Percentiles rank a stretch among this genome's conserved stretches.
phyloP scores from a whole-genome alignment of 106 monocot genomes.

The Dioscorea zingiberensis region DNA sequence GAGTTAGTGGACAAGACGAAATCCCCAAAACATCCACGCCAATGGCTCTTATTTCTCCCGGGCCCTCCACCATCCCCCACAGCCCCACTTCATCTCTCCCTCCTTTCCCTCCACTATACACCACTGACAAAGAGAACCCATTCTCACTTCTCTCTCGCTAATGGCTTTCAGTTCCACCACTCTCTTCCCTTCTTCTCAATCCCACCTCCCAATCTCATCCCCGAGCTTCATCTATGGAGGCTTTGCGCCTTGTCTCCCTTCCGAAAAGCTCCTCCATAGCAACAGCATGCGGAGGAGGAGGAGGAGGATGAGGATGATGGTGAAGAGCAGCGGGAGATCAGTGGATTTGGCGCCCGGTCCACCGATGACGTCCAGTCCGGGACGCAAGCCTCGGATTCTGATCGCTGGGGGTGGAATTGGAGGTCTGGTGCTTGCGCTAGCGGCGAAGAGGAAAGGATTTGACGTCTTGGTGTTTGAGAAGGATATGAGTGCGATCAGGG shows the following conservation, averaged over 20 bases:
- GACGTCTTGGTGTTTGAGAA: slow-evolving; percentile 80
- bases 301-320: not conserved
- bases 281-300: not conserved
- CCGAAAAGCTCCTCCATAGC: not conserved
- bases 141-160: not conserved
- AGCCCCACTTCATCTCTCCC: not conserved
- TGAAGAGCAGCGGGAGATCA: not conserved
- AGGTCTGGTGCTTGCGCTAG: slow-evolving; percentile 64
- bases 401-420: slow-evolving; percentile 80
- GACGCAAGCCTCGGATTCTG: slow-evolving; percentile 38
- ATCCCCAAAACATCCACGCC: too few relatives aligned
- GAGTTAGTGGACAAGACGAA: too few relatives aligned
- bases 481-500: slow-evolving; percentile 65
- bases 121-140: too few relatives aligned
- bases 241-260: not conserved
- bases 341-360: not conserved
- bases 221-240: not conserved
- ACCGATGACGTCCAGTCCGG: not conserved
- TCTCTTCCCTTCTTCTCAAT: not conserved
- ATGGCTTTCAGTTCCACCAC: not conserved
- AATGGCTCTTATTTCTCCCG: too few relatives aligned
- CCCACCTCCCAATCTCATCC: not conserved
- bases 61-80: not conserved
- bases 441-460: slow-evolving; percentile 68
- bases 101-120: not conserved